Evolutionary conservation across 2,329 filamentous ascomycete genomes (phyloP).

Genomic region (Paraconiothyrium sp.): DNA sequence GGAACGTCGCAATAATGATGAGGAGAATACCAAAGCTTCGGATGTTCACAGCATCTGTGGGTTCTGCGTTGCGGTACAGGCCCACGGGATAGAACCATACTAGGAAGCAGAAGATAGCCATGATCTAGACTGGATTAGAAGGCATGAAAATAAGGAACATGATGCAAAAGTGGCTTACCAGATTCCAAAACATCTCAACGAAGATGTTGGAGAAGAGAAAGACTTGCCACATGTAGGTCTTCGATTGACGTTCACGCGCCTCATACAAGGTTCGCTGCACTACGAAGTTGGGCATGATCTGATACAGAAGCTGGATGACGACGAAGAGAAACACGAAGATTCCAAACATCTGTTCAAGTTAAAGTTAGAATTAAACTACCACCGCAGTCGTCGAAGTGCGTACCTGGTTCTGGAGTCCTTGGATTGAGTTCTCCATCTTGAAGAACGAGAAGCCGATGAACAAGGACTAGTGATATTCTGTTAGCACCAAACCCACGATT

Average conservation of each 20-base stretch:
- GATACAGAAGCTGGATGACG: slow-evolving; percentile 80
- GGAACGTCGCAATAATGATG: slow-evolving; percentile 75
- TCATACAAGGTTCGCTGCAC: slow-evolving; percentile 84
- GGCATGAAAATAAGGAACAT: slow-evolving; percentile 16
- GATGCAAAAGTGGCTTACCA: slow-evolving; percentile 47
- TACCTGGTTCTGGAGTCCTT: slow-evolving; percentile 80
- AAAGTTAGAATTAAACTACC: neutral
- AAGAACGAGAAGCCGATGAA: slow-evolving; percentile 88
- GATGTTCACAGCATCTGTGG: slow-evolving; percentile 68
- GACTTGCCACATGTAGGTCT: slow-evolving; percentile 84
- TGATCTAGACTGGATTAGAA: slow-evolving; percentile 60
- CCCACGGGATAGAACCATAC: slow-evolving; percentile 89
- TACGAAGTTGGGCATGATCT: slow-evolving; percentile 87
- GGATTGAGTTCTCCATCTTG: slow-evolving; percentile 73
- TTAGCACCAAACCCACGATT: neutral
- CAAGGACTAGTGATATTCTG: slow-evolving; percentile 55
- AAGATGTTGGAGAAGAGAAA: slow-evolving; percentile 86
- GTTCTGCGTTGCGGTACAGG: slow-evolving; percentile 74
- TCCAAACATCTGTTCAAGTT: slow-evolving; percentile 69
- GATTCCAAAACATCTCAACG: slow-evolving; percentile 87
- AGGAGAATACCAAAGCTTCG: slow-evolving; percentile 83
- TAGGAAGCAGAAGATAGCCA: slow-evolving; percentile 77
- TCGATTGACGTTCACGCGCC: slow-evolving; percentile 82
- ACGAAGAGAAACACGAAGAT: slow-evolving; percentile 84
- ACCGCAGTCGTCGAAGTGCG: no score